These are phyloP conservation scores for Leucosporidium yakuticum DNA, from an alignment of 768 basidiomycete species.

Conservation along the genomic window DNA sequence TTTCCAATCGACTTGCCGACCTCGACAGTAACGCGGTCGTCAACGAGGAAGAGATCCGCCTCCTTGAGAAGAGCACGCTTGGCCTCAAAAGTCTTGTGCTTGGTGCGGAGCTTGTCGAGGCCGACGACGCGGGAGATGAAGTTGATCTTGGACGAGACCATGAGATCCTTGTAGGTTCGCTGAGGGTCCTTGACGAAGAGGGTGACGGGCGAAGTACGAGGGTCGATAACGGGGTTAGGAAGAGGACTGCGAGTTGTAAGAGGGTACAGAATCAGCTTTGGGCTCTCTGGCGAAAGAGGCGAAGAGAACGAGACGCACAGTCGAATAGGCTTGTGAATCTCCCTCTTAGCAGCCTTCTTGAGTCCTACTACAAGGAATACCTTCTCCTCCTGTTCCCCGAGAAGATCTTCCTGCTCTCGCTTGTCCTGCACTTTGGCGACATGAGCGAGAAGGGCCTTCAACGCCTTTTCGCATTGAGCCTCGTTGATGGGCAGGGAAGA, in stretches of 20 bases:
- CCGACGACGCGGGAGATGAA: constrained; percentile 91
- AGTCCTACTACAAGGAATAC: constrained; percentile 85
- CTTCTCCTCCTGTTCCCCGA: constrained; percentile 62
- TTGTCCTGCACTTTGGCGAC: constrained; percentile 59
- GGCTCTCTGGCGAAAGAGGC: not conserved
- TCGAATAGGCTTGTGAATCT: constrained; percentile 70
- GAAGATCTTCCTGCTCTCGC: constrained; percentile 60
- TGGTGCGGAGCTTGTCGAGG: constrained; percentile 68
- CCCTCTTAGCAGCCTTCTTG: constrained; percentile 61
- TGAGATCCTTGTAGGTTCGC: constrained; percentile 87
- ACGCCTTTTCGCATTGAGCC: constrained; percentile 68
- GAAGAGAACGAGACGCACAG: constrained; percentile 59
- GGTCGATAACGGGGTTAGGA: constrained; percentile 75
- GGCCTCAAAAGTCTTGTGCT: constrained; percentile 48
- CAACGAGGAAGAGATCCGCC: constrained; percentile 86
- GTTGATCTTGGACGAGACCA: constrained; percentile 68
- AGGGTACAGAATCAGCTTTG: not conserved
- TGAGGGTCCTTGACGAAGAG: constrained; percentile 95
- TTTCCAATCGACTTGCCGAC: constrained; percentile 80
- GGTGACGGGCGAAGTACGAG: constrained; percentile 70
- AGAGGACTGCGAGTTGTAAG: constrained; percentile 55
- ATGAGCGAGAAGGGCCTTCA: constrained; percentile 70
- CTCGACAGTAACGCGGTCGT: constrained; percentile 79
- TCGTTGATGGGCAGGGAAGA: constrained; percentile 51
- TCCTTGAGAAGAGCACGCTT: constrained; percentile 75